phyloP scores from a whole-genome alignment of 2,329 filamentous ascomycete genomes.

The Thelonectria olida region DNA sequence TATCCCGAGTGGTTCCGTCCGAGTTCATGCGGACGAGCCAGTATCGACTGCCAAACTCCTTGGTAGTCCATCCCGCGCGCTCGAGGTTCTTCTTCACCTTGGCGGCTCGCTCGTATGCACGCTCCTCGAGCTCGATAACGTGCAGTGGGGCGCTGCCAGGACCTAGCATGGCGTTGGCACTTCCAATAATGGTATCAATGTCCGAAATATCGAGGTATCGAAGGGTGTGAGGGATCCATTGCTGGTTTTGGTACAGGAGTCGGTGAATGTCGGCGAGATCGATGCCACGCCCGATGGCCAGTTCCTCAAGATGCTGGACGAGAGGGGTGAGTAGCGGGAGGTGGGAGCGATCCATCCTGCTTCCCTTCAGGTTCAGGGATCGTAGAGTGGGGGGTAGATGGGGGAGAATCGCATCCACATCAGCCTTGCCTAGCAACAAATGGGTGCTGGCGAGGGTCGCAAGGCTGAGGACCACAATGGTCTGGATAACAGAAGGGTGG shows the following conservation, averaged over 20 bases:
- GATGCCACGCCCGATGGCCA: conserved; percentile 76
- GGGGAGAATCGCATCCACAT: conserved; percentile 72
- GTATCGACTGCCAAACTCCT: conserved; percentile 72
- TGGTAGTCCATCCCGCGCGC: conserved; percentile 74
- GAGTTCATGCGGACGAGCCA: conserved; percentile 71
- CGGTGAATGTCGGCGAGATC: conserved; percentile 71
- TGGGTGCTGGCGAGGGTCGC: conserved; percentile 77
- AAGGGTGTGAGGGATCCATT: conserved; percentile 63
- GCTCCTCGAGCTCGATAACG: conserved; percentile 78
- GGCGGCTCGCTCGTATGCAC: conserved; percentile 70
- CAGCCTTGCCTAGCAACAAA: conserved; percentile 72
- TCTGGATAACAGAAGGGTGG: conserved; percentile 73
- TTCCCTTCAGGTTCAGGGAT: conserved; percentile 80
- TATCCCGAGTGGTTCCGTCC: conserved; percentile 46
- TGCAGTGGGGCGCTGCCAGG: conserved; percentile 72
- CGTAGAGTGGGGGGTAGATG: conserved; percentile 72
- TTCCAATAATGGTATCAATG: conserved; percentile 62
- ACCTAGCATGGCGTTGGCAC: conserved; percentile 68
- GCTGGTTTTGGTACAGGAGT: conserved; percentile 65
- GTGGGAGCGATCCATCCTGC: conserved; percentile 73
- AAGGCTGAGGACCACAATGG: conserved; percentile 77
- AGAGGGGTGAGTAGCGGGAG: conserved; percentile 70
- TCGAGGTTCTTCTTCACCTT: conserved; percentile 70
- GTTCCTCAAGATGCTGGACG: conserved; percentile 76
- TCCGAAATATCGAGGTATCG: conserved; percentile 83